Percentiles rank a stretch among this genome's conserved stretches.
phyloP scores from a whole-genome alignment of 2,329 filamentous ascomycete species.

The Blastomyces gilchristii region DNA sequence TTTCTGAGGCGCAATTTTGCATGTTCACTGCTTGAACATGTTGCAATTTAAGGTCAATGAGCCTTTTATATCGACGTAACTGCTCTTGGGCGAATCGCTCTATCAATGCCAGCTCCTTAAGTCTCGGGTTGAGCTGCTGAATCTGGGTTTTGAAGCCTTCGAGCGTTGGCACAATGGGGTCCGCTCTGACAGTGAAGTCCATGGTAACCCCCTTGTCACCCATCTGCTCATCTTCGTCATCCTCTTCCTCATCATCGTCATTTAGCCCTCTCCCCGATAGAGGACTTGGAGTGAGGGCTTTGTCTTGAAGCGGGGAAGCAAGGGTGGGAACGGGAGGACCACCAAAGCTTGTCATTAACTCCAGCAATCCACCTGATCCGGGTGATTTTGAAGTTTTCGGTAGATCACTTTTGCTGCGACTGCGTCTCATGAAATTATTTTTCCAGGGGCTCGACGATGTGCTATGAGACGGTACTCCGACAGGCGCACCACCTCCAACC shows the following conservation, averaged over 20 bases:
- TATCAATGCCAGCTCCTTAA: conserved; percentile 54
- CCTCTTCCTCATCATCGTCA: conserved; percentile 27
- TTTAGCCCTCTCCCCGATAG: conserved; percentile 23
- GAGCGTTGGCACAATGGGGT: conserved; percentile 60
- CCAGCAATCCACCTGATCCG: conserved; percentile 36
- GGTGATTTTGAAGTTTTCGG: conserved; percentile 29
- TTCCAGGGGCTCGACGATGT: conserved; percentile 35
- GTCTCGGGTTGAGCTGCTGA: conserved; percentile 59
- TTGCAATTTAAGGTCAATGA: conserved; percentile 60
- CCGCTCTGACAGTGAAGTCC: conserved; percentile 52
- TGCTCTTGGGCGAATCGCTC: conserved; percentile 78
- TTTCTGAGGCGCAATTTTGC: conserved; percentile 49
- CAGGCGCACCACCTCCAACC: conserved; percentile 46
- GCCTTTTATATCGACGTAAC: conserved; percentile 63
- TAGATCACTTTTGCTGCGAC: conserved; percentile 50
- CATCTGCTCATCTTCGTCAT: conserved; percentile 47
- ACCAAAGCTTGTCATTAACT: conserved; percentile 47
- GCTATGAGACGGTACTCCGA: conserved; percentile 39
- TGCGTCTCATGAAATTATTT: conserved; percentile 38
- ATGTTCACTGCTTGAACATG: conserved; percentile 53
- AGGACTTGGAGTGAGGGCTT: conserved; percentile 15
- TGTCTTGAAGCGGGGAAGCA: conserved; percentile 36
- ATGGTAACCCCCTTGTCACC: conserved; percentile 54
- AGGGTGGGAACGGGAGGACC: conserved; percentile 50
- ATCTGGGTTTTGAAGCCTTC: conserved; percentile 70